Conservation (phyloP, 306 rosid species). For the Quercus parvula region DNA sequence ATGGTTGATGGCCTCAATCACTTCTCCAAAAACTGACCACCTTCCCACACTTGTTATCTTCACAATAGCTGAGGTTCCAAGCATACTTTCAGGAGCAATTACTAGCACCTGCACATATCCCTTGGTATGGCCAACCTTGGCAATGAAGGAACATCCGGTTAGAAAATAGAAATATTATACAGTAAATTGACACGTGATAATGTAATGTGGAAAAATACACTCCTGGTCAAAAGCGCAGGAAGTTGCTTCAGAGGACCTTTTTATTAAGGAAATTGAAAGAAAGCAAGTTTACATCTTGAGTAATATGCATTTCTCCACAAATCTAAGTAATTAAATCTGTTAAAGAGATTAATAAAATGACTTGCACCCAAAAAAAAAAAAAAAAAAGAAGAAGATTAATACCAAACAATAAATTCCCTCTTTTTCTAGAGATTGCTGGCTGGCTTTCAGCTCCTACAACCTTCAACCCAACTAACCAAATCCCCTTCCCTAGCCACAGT, state of each 20-base stretch:
- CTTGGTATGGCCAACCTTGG: slow-evolving; percentile 95
- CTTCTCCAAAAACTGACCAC: slow-evolving; percentile 96
- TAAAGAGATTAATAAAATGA: no score
- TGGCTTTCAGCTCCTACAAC: no score
- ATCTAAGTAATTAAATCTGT: no score
- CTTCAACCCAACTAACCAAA: no score
- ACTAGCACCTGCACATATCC: slow-evolving; percentile 92
- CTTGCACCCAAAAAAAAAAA: not conserved
- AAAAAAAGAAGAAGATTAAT: no score
- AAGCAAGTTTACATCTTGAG: no score
- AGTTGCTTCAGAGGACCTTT: not conserved
- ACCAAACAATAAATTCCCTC: not conserved
- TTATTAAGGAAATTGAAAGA: no score
- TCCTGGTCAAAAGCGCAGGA: not conserved
- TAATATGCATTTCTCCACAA: no score
- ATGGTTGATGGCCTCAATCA: slow-evolving; percentile 53
- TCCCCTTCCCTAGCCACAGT: no score
- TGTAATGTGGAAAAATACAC: slow-evolving; percentile 6
- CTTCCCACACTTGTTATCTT: slow-evolving; percentile 84
- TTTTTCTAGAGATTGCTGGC: not conserved
- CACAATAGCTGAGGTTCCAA: slow-evolving; percentile 82
- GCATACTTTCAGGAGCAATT: slow-evolving; percentile 60
- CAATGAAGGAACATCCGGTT: slow-evolving; percentile 25
- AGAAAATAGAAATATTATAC: slow-evolving; percentile 15
- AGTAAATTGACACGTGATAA: not conserved